Base-by-base conservation (phyloP, 2,329 filamentous ascomycete genomes). In the Didymella arachidicola region DNA sequence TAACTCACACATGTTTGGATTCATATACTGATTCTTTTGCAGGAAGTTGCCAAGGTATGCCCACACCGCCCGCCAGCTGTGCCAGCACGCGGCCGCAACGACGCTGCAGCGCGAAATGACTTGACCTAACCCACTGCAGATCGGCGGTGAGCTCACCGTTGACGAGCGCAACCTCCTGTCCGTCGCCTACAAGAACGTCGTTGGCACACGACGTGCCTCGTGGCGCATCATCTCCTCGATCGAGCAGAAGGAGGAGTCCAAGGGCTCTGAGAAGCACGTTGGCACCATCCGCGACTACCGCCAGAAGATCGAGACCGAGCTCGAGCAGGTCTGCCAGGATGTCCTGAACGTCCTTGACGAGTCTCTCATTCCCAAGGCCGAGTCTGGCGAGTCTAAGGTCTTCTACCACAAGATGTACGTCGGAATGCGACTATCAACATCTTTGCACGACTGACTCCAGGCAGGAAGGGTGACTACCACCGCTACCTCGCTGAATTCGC, bases 361-460 rank as follows among this genome's bases (percentile, higher is more conserved):
- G 77, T 89, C 88, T 78, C 86, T 98, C 77, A 98, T 98, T 78
- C 93, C 93, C 81, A 94, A 95, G 82, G 94, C 94, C 78, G 90
- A 95, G 82, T 90, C 92, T 70, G 94, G 94, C 84, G 94, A 98
- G 87, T 97, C 93, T 80, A 98, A 97, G 89, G 94, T 98, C 79
- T 98, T 98, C 83, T 98, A 98, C 86, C 93, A 97, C 90, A 98
- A 98, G 89, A 98, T 98, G 94, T 97, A 84, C 73, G 91, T 86
- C 30, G 30, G 45, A 30, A 7, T 56, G 22, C 16, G 32, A 32
- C 47, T 39, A 26, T 22, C n/a, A 16, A 30, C 22, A 16, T 27
- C 64, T 69, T 27, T 41, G n/a, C 51, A 49, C 44, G 22, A 34
- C 67, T 69, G 54, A 70, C 60, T 49, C 26, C 42, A 36, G 26